phyloP scores from a whole-genome alignment of 805 yeast genomes.

The Tetrapisispora iriomotensis region DNA sequence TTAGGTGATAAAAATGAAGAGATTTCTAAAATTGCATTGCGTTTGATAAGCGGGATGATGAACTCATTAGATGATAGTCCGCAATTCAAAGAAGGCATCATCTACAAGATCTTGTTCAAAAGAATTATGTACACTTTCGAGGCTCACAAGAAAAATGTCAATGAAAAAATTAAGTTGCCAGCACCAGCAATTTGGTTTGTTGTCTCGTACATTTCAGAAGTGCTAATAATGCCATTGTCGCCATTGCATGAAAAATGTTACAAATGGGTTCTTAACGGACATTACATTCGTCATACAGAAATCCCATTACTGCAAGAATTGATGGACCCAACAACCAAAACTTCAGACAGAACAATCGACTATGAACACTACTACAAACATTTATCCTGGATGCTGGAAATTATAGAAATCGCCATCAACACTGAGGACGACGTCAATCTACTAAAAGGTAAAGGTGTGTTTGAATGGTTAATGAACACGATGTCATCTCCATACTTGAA shows the following conservation, averaged over 20 bases:
- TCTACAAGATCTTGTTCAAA: constrained; percentile 44
- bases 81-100: constrained; percentile 45
- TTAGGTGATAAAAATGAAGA: constrained; percentile 27
- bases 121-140: constrained; percentile 31
- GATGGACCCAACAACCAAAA: constrained; percentile 19
- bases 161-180: constrained; percentile 16
- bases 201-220: constrained; percentile 45
- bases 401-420: constrained; percentile 39
- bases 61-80: constrained; percentile 33
- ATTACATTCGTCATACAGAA: constrained; percentile 32
- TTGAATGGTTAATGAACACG: constrained; percentile 60
- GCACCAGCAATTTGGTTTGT: constrained; percentile 45
- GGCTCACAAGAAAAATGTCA: constrained; percentile 10
- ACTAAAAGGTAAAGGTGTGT: constrained; percentile 42
- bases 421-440: constrained; percentile 43
- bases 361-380: constrained; percentile 45
- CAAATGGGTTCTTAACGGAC: constrained; percentile 49
- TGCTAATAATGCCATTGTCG: constrained; percentile 62
- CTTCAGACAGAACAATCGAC: constrained; percentile 4
- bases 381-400: constrained; percentile 54
- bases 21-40: constrained; percentile 31
- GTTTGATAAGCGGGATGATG: constrained; percentile 38
- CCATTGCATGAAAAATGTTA: constrained; percentile 60
- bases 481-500: constrained; percentile 41
- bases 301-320: constrained; percentile 35